phyloP scores from a whole-genome alignment of 495 filamentous ascomycete genomes.

The Aspergillus affinis region DNA sequence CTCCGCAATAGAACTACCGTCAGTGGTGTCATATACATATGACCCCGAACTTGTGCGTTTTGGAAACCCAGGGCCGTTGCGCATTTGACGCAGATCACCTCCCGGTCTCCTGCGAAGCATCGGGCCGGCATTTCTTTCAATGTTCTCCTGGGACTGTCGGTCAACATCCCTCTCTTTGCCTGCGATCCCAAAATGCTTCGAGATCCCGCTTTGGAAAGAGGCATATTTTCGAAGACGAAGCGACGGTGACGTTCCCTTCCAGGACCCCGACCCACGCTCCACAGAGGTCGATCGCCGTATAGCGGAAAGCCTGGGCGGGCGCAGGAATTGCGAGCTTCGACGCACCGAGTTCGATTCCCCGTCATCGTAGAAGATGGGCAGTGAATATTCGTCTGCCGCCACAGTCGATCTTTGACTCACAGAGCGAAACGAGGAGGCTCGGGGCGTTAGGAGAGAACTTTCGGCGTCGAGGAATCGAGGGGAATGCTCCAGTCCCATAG shows the following conservation, averaged over 20 bases:
- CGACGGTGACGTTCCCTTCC: constrained; percentile 33
- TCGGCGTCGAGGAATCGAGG: constrained; percentile 18
- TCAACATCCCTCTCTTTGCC: constrained; percentile 58
- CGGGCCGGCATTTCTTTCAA: constrained; percentile 41
- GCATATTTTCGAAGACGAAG: constrained; percentile 59
- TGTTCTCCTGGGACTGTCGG: constrained; percentile 32
- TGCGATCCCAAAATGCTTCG: constrained; percentile 54
- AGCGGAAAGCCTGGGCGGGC: constrained; percentile 20
- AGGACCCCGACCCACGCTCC: constrained; percentile 27
- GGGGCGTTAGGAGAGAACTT: constrained; percentile 15
- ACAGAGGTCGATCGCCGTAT: constrained; percentile 35
- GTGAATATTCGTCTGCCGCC: constrained; percentile 30
- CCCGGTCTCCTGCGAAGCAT: constrained; percentile 84
- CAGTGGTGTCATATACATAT: constrained; percentile 67
- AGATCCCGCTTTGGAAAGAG: constrained; percentile 72
- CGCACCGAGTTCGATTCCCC: constrained; percentile 16
- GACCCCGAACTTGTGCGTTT: constrained; percentile 64
- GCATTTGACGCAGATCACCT: constrained; percentile 79
- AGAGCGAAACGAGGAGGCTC: constrained; percentile 19
- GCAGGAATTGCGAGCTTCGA: constrained; percentile 17
- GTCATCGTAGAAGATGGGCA: constrained; percentile 37
- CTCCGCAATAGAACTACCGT: constrained; percentile 63
- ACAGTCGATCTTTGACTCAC: constrained; percentile 27
- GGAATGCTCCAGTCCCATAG: constrained; percentile 9
- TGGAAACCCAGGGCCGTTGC: constrained; percentile 70